These are phyloP conservation scores for Echria macrotheca DNA, from an alignment of 495 filamentous ascomycete genomes.

Conservation along the genomic window DNA sequence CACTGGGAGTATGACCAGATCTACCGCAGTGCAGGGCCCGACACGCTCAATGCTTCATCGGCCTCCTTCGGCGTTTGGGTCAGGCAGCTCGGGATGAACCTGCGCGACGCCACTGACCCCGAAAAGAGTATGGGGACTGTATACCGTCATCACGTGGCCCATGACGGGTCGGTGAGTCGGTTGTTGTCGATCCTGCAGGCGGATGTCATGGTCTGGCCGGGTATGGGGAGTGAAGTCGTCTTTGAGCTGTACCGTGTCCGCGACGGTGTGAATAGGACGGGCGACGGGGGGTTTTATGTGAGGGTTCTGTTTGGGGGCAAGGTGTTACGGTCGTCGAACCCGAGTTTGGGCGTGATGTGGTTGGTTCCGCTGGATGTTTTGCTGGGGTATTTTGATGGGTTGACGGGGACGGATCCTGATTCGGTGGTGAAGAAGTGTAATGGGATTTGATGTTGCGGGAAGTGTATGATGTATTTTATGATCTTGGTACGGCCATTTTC, in stretches of 20 bases:
- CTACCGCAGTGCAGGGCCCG: slow-evolving; percentile 50
- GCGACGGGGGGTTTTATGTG: slow-evolving; percentile 34
- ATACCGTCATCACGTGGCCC: slow-evolving; percentile 64
- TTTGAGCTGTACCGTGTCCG: slow-evolving; percentile 56
- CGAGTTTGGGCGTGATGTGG: slow-evolving; percentile 52
- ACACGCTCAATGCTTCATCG: slow-evolving; percentile 49
- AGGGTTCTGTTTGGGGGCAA: slow-evolving; percentile 60
- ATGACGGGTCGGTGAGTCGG: slow-evolving; percentile 60
- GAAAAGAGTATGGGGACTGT: slow-evolving; percentile 31
- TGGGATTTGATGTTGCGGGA: not conserved
- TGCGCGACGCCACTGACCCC: too few relatives aligned
- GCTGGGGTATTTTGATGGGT: slow-evolving; percentile 57
- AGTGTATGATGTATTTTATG: too few relatives aligned
- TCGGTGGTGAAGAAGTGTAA: slow-evolving; percentile 28
- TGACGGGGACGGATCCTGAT: slow-evolving; percentile 49
- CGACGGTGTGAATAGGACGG: too few relatives aligned
- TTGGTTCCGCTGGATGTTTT: slow-evolving; percentile 56
- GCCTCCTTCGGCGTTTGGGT: slow-evolving; percentile 58
- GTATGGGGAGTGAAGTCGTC: slow-evolving; percentile 64
- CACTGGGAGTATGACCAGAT: slow-evolving; percentile 67
- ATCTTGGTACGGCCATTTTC: too few relatives aligned
- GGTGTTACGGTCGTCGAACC: slow-evolving; percentile 54
- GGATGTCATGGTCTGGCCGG: slow-evolving; percentile 67
- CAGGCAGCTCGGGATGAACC: slow-evolving; percentile 57
- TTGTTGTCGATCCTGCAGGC: slow-evolving; percentile 61